phyloP scores from a whole-genome alignment of 331 rosid species.

The Spiraea crenata region DNA sequence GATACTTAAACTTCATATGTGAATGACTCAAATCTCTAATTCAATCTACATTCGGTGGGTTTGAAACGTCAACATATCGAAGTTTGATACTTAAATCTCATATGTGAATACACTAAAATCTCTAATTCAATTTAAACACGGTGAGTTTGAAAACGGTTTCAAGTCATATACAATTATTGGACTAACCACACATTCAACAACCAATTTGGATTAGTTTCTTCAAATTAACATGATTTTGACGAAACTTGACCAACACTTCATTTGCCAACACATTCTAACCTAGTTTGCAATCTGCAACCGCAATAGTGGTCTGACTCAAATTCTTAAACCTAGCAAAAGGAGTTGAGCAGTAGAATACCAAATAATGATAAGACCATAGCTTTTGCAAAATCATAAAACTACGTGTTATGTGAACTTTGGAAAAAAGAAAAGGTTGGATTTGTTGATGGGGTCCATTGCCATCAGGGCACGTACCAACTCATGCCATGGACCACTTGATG shows the following conservation, averaged over 20 bases:
- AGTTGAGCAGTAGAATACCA: neutral
- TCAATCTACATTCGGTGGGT: too few relatives aligned
- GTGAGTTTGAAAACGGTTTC: too few relatives aligned
- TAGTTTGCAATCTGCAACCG: slow-evolving; percentile 5
- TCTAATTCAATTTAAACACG: too few relatives aligned
- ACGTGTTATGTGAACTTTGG: neutral
- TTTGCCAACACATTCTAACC: slow-evolving; percentile 7
- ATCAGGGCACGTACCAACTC: neutral
- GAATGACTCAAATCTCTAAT: too few relatives aligned
- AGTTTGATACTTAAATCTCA: too few relatives aligned
- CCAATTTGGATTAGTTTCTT: neutral
- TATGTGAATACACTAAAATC: too few relatives aligned
- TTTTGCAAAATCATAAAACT: neutral
- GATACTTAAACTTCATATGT: too few relatives aligned
- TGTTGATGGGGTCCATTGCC: neutral
- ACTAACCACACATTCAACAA: neutral
- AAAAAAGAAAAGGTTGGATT: neutral
- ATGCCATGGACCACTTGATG: slow-evolving; percentile 7
- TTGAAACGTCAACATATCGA: too few relatives aligned
- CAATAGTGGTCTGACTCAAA: slow-evolving; percentile 6
- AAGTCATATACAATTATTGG: too few relatives aligned
- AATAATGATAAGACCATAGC: neutral
- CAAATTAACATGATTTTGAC: too few relatives aligned
- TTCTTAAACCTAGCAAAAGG: neutral
- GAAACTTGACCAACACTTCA: neutral